These are phyloP conservation scores for Purpureocillium takamizusanense DNA, from an alignment of 2,329 filamentous ascomycete genomes.

Conservation along the genomic window DNA sequence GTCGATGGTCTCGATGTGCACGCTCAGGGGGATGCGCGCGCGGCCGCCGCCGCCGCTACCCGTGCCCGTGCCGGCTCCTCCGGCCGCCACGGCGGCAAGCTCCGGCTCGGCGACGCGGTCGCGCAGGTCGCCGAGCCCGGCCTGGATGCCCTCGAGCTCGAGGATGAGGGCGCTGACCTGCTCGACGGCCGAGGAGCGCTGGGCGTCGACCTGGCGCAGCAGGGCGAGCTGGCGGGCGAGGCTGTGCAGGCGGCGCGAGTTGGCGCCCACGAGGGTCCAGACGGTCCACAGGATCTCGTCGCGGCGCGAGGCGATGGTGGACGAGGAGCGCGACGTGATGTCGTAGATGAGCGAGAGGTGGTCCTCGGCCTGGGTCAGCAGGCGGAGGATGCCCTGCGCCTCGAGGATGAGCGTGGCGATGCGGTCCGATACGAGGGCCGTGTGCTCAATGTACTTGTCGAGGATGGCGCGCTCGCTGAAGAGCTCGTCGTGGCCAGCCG, in stretches of 20 bases:
- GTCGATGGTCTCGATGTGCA: conserved; percentile 69
- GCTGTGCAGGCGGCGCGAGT: conserved; percentile 49
- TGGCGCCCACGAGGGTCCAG: conserved; percentile 68
- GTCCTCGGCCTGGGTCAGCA: conserved; percentile 60
- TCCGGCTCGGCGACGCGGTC: conserved; percentile 62
- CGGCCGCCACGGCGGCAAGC: conserved; percentile 40
- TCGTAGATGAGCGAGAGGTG: conserved; percentile 61
- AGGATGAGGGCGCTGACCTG: conserved; percentile 64
- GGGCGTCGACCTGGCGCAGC: conserved; percentile 54
- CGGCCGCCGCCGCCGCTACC: conserved; percentile 7
- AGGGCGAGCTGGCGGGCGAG: conserved; percentile 56
- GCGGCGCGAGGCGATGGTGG: conserved; percentile 46
- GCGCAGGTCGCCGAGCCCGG: conserved; percentile 60
- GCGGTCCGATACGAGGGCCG: conserved; percentile 58
- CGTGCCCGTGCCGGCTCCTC: too few relatives aligned
- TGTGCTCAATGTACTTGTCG: conserved; percentile 69
- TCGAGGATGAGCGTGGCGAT: conserved; percentile 60
- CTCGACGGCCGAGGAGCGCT: conserved; percentile 55
- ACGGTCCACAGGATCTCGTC: conserved; percentile 60
- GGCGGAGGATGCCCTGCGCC: conserved; percentile 56
- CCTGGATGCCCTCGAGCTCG: conserved; percentile 65
- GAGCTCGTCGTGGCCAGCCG: conserved; percentile 22
- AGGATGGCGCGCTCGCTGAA: conserved; percentile 49
- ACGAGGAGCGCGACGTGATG: conserved; percentile 55
- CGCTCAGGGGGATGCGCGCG: conserved; percentile 49